A percentile compares a stretch with the other conserved stretches of the same genome.
phyloP scores from a whole-genome alignment of 805 yeast species.

The Nakazawaea ishiwadae region DNA sequence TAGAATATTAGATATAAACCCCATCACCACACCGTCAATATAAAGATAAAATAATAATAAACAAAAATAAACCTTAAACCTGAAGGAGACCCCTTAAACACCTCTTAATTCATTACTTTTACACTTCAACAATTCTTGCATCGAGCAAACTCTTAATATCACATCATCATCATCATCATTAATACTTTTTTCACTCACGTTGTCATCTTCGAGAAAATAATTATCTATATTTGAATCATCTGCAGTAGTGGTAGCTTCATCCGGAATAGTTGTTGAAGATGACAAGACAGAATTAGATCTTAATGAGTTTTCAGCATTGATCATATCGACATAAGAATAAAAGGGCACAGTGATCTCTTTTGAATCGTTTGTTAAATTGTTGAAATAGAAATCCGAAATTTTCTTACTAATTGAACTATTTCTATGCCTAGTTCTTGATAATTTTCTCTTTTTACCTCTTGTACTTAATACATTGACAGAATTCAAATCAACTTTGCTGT shows the following conservation, averaged over 20 bases:
- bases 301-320: slow-evolving; percentile 1
- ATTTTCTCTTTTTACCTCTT: neutral
- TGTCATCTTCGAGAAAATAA: neutral
- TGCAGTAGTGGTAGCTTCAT: neutral
- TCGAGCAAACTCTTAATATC: slow-evolving; percentile 22
- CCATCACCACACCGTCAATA: no score
- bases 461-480: slow-evolving; percentile 58
- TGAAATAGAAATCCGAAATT: slow-evolving; percentile 5
- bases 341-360: slow-evolving; percentile 3
- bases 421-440: neutral
- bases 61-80: no score
- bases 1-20: no score
- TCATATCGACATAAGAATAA: slow-evolving; percentile 11
- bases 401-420: slow-evolving; percentile 9
- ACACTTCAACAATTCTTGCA: slow-evolving; percentile 19
- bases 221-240: neutral
- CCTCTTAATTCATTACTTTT: slow-evolving; percentile 17
- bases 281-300: no score
- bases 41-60: no score
- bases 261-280: neutral
- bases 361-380: neutral
- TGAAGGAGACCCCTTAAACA: no score
- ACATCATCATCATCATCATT: slow-evolving; percentile 7
- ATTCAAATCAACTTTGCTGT: slow-evolving; percentile 54
- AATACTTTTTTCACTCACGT: neutral